Percentiles rank a stretch among this genome's conserved stretches.
Conservation (phyloP, 2,329 filamentous ascomycete genomes). For the Beauveria sp. region DNA sequence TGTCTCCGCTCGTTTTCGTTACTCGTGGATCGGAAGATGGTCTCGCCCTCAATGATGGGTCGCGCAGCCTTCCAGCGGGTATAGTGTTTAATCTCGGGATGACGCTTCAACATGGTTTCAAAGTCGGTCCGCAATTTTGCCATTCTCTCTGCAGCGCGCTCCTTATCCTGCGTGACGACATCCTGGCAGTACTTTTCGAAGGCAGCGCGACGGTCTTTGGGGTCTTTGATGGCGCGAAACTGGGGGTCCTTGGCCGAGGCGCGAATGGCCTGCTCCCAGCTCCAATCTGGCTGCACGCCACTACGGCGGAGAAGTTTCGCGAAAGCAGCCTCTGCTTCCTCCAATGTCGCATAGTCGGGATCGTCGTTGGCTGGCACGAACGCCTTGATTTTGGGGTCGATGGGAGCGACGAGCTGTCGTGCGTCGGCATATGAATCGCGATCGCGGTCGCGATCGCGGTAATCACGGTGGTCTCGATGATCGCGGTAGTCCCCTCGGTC, state of each 20-base stretch:
- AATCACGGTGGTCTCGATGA: conserved; percentile 15
- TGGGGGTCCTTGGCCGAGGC: conserved; percentile 83
- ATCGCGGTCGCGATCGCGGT: conserved; percentile 22
- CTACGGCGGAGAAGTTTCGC: conserved; percentile 79
- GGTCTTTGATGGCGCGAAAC: conserved; percentile 87
- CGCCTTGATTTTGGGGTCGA: conserved; percentile 46
- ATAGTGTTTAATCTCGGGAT: conserved; percentile 95
- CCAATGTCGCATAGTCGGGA: conserved; percentile 68
- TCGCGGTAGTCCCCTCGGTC: conserved; percentile 14
- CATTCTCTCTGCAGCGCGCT: conserved; percentile 86
- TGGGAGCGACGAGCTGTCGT: conserved; percentile 50
- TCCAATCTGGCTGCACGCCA: conserved; percentile 84
- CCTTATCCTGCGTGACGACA: conserved; percentile 84
- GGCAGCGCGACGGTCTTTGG: conserved; percentile 78
- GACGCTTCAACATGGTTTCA: conserved; percentile 88
- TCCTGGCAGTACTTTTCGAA: conserved; percentile 95
- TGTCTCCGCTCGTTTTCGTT: conserved; percentile 81
- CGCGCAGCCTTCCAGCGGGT: conserved; percentile 95
- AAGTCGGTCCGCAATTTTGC: conserved; percentile 91
- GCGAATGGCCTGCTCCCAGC: conserved; percentile 83
- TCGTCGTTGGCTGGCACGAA: conserved; percentile 60
- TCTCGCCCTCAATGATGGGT: conserved; percentile 89
- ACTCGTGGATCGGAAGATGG: conserved; percentile 85
- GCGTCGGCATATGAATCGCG: conserved; percentile 41
- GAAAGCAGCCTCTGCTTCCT: conserved; percentile 91